A percentile compares a stretch with the other conserved stretches of the same genome.
These are phyloP conservation scores for Cercospora sp. DNA, from an alignment of 2,329 filamentous ascomycete genomes.

Conservation along the genomic window DNA sequence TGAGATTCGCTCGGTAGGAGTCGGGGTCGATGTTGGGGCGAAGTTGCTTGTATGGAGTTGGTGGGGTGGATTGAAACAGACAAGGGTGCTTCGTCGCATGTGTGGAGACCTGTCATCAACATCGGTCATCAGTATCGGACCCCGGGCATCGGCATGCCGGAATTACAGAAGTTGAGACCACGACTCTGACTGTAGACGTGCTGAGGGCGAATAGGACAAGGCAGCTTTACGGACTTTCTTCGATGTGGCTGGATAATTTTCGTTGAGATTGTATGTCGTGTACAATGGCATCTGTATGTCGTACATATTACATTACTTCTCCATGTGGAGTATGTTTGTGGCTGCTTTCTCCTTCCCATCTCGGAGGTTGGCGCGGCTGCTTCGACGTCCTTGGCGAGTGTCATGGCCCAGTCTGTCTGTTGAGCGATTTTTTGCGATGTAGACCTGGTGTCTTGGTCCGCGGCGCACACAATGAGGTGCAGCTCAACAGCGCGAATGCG, in stretches of 20 bases:
- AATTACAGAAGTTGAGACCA: neutral
- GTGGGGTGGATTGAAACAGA: neutral
- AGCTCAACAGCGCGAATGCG: neutral
- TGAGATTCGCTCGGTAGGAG: neutral
- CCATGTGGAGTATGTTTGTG: neutral
- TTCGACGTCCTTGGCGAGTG: neutral
- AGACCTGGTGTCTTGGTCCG: neutral
- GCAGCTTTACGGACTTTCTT: neutral
- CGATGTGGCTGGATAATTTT: neutral
- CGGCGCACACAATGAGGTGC: neutral
- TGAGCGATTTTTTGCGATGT: neutral
- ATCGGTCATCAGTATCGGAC: neutral
- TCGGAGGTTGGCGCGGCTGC: neutral
- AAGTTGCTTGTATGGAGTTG: neutral
- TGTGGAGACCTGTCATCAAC: neutral
- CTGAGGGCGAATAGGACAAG: neutral
- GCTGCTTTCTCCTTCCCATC: neutral
- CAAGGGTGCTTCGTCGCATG: neutral
- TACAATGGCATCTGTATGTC: neutral
- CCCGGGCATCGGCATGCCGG: neutral
- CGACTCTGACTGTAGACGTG: neutral
- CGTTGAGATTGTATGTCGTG: neutral
- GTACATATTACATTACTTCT: constrained; percentile 2
- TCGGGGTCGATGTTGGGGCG: neutral
- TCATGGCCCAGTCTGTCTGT: neutral